Conservation (phyloP, 228 moss, liverwort and hornwort genomes). For the Sphagnum magellanicum region DNA sequence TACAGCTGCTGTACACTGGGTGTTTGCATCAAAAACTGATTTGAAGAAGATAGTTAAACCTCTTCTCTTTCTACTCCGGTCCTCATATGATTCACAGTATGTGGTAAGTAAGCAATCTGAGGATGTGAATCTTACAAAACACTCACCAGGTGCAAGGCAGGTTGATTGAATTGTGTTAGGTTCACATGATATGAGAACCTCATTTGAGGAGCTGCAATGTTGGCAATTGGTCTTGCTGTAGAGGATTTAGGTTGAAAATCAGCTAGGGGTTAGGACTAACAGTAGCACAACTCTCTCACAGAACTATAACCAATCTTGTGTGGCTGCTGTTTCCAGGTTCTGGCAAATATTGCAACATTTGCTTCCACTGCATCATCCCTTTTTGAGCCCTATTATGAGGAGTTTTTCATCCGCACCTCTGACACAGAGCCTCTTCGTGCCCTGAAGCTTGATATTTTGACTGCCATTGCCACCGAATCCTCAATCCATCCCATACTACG, state of each 20-base stretch:
- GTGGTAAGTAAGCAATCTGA: constrained; percentile 71
- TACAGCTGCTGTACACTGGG: constrained; percentile 76
- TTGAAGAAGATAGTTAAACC: constrained; percentile 77
- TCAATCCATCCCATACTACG: constrained; percentile 74
- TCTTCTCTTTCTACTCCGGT: constrained; percentile 82
- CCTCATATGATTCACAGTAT: constrained; percentile 89
- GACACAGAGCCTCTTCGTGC: constrained; percentile 76
- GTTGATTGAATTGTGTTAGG: neutral
- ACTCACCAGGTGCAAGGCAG: neutral
- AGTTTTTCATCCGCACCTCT: constrained; percentile 76
- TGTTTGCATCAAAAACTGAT: constrained; percentile 57
- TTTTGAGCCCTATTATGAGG: constrained; percentile 77
- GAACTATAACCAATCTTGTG: neutral
- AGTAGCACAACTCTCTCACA: too few species aligned
- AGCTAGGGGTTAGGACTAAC: too few species aligned
- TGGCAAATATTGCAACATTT: constrained; percentile 90
- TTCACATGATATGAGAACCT: too few species aligned
- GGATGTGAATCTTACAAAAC: neutral
- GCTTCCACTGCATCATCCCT: constrained; percentile 61
- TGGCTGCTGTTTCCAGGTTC: constrained; percentile 46
- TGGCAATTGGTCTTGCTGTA: too few species aligned
- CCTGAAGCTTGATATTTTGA: constrained; percentile 89
- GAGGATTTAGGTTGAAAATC: too few species aligned
- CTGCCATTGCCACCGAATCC: constrained; percentile 74
- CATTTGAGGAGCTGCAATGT: too few species aligned